phyloP scores from a whole-genome alignment of 164 flowering plant species.

The Piper betle region DNA sequence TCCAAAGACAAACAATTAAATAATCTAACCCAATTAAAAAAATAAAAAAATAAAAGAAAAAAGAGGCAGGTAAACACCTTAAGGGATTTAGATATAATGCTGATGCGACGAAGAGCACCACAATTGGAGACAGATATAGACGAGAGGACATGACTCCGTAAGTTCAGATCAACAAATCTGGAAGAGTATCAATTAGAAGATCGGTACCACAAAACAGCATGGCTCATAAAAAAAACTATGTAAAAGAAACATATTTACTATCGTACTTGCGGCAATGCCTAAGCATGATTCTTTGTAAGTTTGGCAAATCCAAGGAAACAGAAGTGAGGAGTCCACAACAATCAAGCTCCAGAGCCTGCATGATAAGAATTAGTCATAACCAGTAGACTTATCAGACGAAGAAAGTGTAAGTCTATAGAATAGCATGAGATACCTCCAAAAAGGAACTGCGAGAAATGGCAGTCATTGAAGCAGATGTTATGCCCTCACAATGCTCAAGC shows the following conservation, averaged over 20 bases:
- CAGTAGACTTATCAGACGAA: not conserved
- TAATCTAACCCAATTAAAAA: not conserved
- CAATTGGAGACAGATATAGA: constrained; percentile 82
- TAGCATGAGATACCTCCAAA: constrained; percentile 52
- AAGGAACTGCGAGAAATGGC: constrained; percentile 49
- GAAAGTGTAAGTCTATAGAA: not conserved
- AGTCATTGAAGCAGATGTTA: constrained; percentile 88
- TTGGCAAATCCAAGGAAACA: constrained; percentile 67
- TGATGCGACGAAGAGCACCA: constrained; percentile 63
- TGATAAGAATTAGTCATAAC: not conserved
- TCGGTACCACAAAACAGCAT: not conserved
- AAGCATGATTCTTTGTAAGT: constrained; percentile 52
- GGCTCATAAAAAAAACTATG: not conserved
- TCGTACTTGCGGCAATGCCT: constrained; percentile 90
- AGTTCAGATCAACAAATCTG: constrained; percentile 71
- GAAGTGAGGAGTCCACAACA: constrained; percentile 71
- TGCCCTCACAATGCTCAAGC: constrained; percentile 88
- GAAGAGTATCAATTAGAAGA: constrained; percentile 4
- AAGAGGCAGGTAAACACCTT: constrained; percentile 21
- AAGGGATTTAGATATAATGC: constrained; percentile 60
- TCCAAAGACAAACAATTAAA: not conserved
- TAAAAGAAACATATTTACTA: not conserved
- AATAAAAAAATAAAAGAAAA: not conserved
- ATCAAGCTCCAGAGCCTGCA: constrained; percentile 83
- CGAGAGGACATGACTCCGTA: constrained; percentile 47